Percentiles rank a stretch among this genome's conserved stretches.
Conservation (phyloP, 371 early-diverging fungal genomes). For the Mucor circinelloides region DNA sequence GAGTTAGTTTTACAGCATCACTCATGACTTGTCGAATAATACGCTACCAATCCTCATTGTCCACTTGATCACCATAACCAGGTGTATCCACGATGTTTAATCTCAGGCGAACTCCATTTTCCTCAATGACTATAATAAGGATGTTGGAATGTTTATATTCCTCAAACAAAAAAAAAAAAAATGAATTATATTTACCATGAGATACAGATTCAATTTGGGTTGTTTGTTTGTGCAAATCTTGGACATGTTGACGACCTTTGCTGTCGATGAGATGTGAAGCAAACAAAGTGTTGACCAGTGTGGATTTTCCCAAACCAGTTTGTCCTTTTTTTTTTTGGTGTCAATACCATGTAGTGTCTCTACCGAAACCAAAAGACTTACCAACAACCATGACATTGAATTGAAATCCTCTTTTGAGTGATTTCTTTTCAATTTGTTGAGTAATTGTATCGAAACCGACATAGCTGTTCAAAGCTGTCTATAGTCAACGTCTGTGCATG, state of each 20-base stretch:
- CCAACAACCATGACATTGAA: conserved; percentile 96
- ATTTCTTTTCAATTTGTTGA: conserved; percentile 90
- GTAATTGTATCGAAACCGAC: conserved; percentile 97
- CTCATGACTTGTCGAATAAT: background rate
- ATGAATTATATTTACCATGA: conserved; percentile 58
- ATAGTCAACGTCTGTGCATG: conserved; percentile 20
- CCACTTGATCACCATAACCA: conserved; percentile 83
- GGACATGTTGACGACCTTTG: conserved; percentile 75
- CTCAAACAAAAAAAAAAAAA: conserved; percentile 1
- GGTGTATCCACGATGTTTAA: conserved; percentile 87
- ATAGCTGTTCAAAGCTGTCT: conserved; percentile 60
- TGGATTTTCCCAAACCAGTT: conserved; percentile 98
- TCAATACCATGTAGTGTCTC: background rate
- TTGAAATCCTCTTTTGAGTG: conserved; percentile 92
- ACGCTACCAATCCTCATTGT: conserved; percentile 90
- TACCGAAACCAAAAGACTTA: conserved; percentile 24
- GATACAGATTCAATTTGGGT: conserved; percentile 85
- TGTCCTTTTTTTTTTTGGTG: conserved; percentile 65
- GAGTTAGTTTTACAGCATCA: background rate
- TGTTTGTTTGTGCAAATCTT: conserved; percentile 80
- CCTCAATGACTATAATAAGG: conserved; percentile 65
- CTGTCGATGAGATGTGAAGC: conserved; percentile 85
- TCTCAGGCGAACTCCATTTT: conserved; percentile 83
- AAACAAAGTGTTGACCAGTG: conserved; percentile 96
- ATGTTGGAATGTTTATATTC: background rate